A percentile compares a stretch with the other conserved stretches of the same genome.
These are phyloP conservation scores for Globisporangium cystogenes DNA, from an alignment of 352 stramenopile genomes.

Conservation along the genomic window DNA sequence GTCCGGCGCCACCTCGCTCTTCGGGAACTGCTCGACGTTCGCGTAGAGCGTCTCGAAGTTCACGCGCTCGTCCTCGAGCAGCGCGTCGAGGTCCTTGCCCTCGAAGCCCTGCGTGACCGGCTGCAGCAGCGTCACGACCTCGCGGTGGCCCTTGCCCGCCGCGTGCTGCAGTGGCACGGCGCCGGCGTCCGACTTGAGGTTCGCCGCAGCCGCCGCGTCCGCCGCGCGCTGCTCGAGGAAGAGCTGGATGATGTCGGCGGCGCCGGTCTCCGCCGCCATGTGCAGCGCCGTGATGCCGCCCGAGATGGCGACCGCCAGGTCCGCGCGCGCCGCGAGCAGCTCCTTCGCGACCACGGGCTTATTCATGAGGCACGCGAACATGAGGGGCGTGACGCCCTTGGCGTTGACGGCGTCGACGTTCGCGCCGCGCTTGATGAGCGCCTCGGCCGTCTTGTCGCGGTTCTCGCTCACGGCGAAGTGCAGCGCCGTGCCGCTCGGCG, in stretches of 20 bases:
- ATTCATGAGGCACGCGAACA: conserved; percentile 76
- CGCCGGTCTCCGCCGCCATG: conserved; percentile 72
- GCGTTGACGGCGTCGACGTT: conserved; percentile 62
- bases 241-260: conserved; percentile 46
- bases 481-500: conserved; percentile 67
- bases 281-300: conserved; percentile 67
- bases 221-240: conserved; percentile 45
- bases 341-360: conserved; percentile 56
- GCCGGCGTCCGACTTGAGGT: conserved; percentile 50
- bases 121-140: conserved; percentile 60
- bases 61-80: conserved; percentile 61
- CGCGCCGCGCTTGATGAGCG: conserved; percentile 50
- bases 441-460: conserved; percentile 68
- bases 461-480: conserved; percentile 81
- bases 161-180: conserved; percentile 68
- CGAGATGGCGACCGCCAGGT: conserved; percentile 45
- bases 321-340: conserved; percentile 42
- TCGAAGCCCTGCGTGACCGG: conserved; percentile 64
- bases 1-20: conserved; percentile 12
- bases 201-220: conserved; percentile 44
- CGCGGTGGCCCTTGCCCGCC: conserved; percentile 60
- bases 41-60: conserved; percentile 60
- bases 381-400: conserved; percentile 67
- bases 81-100: conserved; percentile 30
- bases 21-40: conserved; percentile 15